These are phyloP conservation scores for Botryobasidium botryosum DNA, from an alignment of 768 basidiomycete genomes.

Conservation along the genomic window DNA sequence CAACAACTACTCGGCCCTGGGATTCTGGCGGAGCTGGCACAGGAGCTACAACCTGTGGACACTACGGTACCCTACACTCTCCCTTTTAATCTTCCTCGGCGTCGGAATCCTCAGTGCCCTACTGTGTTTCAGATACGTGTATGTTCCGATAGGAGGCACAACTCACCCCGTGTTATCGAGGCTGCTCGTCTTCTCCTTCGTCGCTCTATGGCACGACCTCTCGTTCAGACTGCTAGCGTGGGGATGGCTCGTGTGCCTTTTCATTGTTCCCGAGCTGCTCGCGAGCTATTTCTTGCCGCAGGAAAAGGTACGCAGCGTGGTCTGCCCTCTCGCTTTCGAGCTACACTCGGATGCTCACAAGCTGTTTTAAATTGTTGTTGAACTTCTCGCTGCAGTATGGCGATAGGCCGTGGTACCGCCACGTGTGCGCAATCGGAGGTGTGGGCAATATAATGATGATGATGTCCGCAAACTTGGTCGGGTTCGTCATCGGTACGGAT, in stretches of 20 bases:
- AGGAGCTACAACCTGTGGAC: conserved; percentile 87
- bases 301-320: conserved; percentile 35
- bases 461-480: conserved; percentile 86
- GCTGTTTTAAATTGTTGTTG: neutral
- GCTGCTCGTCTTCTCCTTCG: conserved; percentile 79
- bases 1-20: conserved; percentile 85
- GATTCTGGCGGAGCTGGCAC: conserved; percentile 97
- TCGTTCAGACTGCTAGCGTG: conserved; percentile 76
- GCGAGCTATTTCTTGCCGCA: conserved; percentile 43
- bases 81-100: neutral
- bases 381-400: conserved; percentile 60
- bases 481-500: conserved; percentile 82
- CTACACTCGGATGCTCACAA: neutral
- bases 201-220: conserved; percentile 94
- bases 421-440: conserved; percentile 65
- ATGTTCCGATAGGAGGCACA: conserved; percentile 77
- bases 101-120: neutral
- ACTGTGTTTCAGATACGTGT: conserved; percentile 55
- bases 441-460: conserved; percentile 74
- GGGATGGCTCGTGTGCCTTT: conserved; percentile 91
- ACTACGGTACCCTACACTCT: neutral
- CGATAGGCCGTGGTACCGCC: conserved; percentile 60
- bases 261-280: conserved; percentile 72
- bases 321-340: neutral
- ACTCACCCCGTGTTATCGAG: conserved; percentile 42